phyloP scores from a whole-genome alignment of 2,329 filamentous ascomycete genomes.

The Plenodomus lindquistii region DNA sequence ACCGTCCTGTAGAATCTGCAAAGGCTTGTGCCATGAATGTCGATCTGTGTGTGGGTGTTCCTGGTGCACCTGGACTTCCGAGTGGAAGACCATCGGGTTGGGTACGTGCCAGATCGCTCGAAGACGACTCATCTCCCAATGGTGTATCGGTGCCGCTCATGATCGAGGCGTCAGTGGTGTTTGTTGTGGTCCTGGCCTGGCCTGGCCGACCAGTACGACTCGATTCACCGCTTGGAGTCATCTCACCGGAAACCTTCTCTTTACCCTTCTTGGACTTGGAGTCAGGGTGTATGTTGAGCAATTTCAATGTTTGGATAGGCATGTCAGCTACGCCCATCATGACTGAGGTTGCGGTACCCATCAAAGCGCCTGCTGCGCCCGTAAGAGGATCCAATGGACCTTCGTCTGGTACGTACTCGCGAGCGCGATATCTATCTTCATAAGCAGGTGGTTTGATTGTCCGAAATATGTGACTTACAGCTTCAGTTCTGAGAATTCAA shows the following conservation, averaged over 20 bases:
- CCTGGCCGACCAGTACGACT: conserved; percentile 15
- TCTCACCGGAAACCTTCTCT: conserved; percentile 18
- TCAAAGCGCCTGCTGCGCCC: conserved; percentile 69
- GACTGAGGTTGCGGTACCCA: conserved; percentile 82
- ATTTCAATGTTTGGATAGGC: conserved; percentile 59
- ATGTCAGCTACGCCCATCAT: conserved; percentile 81
- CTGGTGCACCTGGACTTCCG: conserved; percentile 17
- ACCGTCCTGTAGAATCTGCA: conserved; percentile 32
- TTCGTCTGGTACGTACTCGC: conserved; percentile 46
- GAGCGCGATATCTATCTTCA: conserved; percentile 36
- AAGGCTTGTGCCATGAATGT: conserved; percentile 41
- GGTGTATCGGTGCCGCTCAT: conserved; percentile 25
- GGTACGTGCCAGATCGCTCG: conserved; percentile 8
- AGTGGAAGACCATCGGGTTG: conserved; percentile 12
- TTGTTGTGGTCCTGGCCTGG: conserved; percentile 17
- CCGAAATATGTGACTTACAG: conserved; percentile 29
- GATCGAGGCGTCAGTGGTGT: conserved; percentile 14
- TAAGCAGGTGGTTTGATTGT: conserved; percentile 8
- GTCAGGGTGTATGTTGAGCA: conserved; percentile 51
- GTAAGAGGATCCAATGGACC: conserved; percentile 47
- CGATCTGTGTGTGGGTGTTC: conserved; percentile 28
- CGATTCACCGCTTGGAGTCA: conserved; percentile 17
- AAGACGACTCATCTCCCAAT: background rate
- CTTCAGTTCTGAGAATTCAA: conserved; percentile 44
- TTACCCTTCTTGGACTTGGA: conserved; percentile 33